Conservation (phyloP, 2,329 filamentous ascomycete species). For the Xylariaceae sp. region DNA sequence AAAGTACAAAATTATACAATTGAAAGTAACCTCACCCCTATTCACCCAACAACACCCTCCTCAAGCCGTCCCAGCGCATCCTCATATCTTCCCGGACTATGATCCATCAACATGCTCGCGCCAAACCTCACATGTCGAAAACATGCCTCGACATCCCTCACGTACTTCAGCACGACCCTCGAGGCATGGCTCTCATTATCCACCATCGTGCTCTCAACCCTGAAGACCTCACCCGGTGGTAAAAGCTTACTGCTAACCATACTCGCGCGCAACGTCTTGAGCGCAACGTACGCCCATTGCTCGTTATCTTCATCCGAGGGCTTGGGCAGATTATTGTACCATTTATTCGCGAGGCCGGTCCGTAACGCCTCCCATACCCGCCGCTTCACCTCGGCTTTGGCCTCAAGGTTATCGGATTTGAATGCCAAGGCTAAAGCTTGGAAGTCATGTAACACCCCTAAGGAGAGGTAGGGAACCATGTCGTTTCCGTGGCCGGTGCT, state of each 20-base stretch:
- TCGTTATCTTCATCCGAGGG: conserved; percentile 50
- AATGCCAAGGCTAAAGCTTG: conserved; percentile 67
- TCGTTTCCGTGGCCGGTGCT: conserved; percentile 69
- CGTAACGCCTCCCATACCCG: conserved; percentile 62
- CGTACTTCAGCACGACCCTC: conserved; percentile 63
- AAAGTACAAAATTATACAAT: not conserved
- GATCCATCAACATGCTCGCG: conserved; percentile 68
- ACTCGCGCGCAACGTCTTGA: conserved; percentile 59
- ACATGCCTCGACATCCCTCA: conserved; percentile 63
- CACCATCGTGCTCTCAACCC: conserved; percentile 60
- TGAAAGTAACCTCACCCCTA: not conserved
- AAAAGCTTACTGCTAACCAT: conserved; percentile 67
- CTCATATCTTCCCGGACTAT: conserved; percentile 71
- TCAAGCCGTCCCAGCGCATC: conserved; percentile 58
- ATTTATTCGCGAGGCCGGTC: conserved; percentile 56
- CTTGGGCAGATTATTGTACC: conserved; percentile 45
- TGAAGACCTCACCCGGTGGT: conserved; percentile 71
- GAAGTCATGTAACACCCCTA: conserved; percentile 69
- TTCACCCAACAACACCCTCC: conserved; percentile 37
- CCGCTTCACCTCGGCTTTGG: conserved; percentile 60
- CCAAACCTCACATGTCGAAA: conserved; percentile 69
- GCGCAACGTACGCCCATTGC: conserved; percentile 62
- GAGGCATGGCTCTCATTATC: conserved; percentile 55
- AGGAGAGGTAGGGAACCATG: conserved; percentile 66
- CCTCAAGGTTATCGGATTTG: conserved; percentile 63